Evolutionary conservation across 2,329 filamentous ascomycete genomes (phyloP), one percentile per base, ranked within the genome.

Genomic region (Talaromyces marneffei): DNA sequence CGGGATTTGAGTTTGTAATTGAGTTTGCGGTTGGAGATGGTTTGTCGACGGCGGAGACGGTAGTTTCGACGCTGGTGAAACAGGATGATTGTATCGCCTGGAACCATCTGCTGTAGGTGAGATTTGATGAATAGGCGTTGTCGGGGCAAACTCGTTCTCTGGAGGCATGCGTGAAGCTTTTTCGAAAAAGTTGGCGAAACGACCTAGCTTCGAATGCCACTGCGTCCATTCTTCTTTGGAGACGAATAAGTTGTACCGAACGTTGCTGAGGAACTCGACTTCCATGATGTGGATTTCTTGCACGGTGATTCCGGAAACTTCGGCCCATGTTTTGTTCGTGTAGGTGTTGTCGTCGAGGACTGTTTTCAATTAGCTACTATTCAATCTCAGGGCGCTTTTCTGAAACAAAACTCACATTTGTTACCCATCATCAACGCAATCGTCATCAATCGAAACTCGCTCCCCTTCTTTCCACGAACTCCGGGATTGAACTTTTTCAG

Each of bases 291-390:
- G 94, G 57, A 99, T 96, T 75, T 99, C 94, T 63, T 89, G 87
- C 12, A 97, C 93, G 1, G 90, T 87, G 64, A 99, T 96, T 48
- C 90, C 90, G 0, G 94, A 97, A 10, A 99, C 94, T 70, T 99
- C 94, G 2, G 93, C 94, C 94, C 94, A 99, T 0, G 94, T 99
- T 80, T 97, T 97, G 80, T 99, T 99, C 39, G 94, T 97, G 77
- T 99, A 99, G 0, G 94, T 97, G 74, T 97, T 99, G 75, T 99
- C 94, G 72, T 99, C 94, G 69, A 99, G 79, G 73, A 97, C 88
- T 91, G 35, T 25, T 5, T 1, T 46, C 50, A 37, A 65, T 76
- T 68, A 70, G 69, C 65, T 29, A 60, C 61, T 55, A 37, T 31
- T 25, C 31, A 25, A 16, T 50, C 37, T 20, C 14, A 37, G 2